phyloP scores from a whole-genome alignment of 2,329 filamentous ascomycete species.

The Rutstroemia sp. region DNA sequence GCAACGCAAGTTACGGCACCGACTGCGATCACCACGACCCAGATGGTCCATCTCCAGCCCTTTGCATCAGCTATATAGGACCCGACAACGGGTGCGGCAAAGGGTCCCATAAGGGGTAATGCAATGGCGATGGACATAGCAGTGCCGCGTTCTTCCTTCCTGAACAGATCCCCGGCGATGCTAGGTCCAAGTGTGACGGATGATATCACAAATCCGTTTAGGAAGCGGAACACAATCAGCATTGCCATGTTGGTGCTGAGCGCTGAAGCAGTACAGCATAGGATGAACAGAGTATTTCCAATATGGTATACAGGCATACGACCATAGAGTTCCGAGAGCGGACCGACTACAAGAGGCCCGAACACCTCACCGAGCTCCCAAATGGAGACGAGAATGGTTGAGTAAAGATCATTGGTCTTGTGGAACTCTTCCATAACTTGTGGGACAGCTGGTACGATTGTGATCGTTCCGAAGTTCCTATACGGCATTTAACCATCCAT shows the following conservation, averaged over 20 bases:
- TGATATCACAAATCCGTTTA: neutral
- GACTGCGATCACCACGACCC: slow-evolving; percentile 26
- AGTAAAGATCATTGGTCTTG: neutral
- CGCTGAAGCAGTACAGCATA: slow-evolving; percentile 35
- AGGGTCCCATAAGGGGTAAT: slow-evolving; percentile 24
- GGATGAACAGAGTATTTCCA: slow-evolving; percentile 43
- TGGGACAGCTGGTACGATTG: neutral
- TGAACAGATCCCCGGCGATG: slow-evolving; percentile 2
- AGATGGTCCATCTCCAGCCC: slow-evolving; percentile 33
- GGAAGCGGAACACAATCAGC: slow-evolving; percentile 11
- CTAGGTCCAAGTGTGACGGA: neutral
- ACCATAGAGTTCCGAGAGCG: slow-evolving; percentile 53
- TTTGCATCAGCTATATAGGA: slow-evolving; percentile 28
- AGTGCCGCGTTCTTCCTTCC: slow-evolving; percentile 1
- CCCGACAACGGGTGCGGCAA: slow-evolving; percentile 26
- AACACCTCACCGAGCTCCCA: slow-evolving; percentile 3
- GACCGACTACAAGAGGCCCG: slow-evolving; percentile 51
- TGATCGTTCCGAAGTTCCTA: slow-evolving; percentile 1
- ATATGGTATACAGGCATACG: slow-evolving; percentile 43
- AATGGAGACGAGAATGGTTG: neutral
- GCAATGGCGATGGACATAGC: slow-evolving; percentile 3
- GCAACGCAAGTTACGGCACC: neutral
- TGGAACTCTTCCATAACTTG: neutral
- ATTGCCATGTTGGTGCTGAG: slow-evolving; percentile 38
- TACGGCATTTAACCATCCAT: neutral